Evolutionary conservation across 129 eudicot genomes (phyloP), one percentile per base, ranked within the genome.

Genomic region (Chrysanthemum seticuspe): DNA sequence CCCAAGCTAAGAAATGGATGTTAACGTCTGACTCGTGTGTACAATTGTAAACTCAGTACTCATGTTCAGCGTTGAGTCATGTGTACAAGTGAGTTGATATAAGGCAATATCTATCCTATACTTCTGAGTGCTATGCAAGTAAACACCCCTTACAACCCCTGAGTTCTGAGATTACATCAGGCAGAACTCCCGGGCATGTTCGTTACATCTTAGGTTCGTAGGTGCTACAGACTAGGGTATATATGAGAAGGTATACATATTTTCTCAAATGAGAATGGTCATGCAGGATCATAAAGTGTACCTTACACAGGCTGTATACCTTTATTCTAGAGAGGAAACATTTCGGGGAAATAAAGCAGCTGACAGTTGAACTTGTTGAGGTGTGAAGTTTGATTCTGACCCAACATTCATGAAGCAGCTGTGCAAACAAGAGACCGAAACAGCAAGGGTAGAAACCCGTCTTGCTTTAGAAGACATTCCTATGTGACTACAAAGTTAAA

Each of bases 201-300:
- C 0, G 10, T 40, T 40, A 40, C 47, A 40, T 40, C 47, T 40
- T 6, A 40, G 10, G 47, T 40, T 40, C 10, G 0, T 1, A 40
- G 10, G 47, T 40, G 47, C 47, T 40, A 40, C 2, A 40, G 47
- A 40, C 10, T 2, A 40, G 10, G 47, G 10, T 40, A 40, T 40
- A 40, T 40, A 40, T 40, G 10, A 7, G 47, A 40, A 10, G 47
- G 47, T 7, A 40, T 75, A 45, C 10, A 29, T 47, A 55, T 48
- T 9, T 23, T 49, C 44, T 18, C 16, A 34, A 16, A 11, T 58
- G 62, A 52, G 15, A 67, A 68, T 56, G 47, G 69, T 2, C 36
- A 59, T 18, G 25, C 27, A 68, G 62, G 70, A 48, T 45, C 62
- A 68, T 27, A 76, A 66, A 40, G 67, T 16, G 69, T 25, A 47